Evolutionary conservation across 352 stramenopile species (phyloP), one percentile per base, ranked within the genome.

Genomic region (Phytophthora macrochlamydospora): DNA sequence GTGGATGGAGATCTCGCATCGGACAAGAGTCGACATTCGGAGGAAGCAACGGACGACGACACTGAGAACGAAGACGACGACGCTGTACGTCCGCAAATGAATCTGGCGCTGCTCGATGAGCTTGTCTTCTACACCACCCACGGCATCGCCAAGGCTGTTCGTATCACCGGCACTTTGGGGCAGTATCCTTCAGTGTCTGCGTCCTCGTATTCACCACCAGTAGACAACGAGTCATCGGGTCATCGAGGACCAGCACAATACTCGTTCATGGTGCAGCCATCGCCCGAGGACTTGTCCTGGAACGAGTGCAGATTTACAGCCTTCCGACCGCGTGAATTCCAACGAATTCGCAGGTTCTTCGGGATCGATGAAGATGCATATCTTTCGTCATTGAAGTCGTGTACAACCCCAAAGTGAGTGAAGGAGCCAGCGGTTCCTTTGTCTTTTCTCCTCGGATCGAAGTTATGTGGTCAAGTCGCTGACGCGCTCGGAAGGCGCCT

Each of bases 391-490:
- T 72, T 95, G 12, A 59, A 74, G n/a, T 75, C 69, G 12, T 93
- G 83, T 43, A 87, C 78, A 51, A 93, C 83, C 2, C 85, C 89
- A 0, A 91, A 51, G 76, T 97, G 28, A 87, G 77, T 46, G 89
- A 95, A 65, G 89, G 88, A 48, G 81, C 86, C 2, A 92, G 78
- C 11, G 89, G 85, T 1, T 89, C 79, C 32, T 96, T 95, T 70
- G 85, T 96, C 44, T 96, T 93, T 94, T 89, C 58, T 93, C 87
- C 2, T 74, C 61, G 14, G 84, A 94, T 66, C 75, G 79, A n/a
- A 82, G 78, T 44, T 93, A 79, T 64, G 83, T 97, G 12, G 85
- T 95, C 35, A 97, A 96, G 63, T 92, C 84, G 7, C 67, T 95
- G 4, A 87, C 72, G 1, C 43, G 56, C 6, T 62, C 76, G 13